Percentiles rank a stretch among this genome's conserved stretches.
Conservation (phyloP, 257 asterid genomes). For the Leptodermis oblonga region DNA sequence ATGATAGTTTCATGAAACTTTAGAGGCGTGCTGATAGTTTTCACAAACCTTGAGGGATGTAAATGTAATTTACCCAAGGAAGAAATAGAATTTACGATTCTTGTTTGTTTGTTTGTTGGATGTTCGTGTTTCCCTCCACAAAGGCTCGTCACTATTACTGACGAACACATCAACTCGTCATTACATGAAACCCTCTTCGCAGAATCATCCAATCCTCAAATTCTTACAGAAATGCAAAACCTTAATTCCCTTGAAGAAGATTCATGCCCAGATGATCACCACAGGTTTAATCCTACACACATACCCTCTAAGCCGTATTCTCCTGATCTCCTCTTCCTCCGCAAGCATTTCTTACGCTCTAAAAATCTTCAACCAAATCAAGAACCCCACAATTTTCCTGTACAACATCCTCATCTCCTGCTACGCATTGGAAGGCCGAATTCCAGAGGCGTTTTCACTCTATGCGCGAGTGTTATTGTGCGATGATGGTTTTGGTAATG, state of each 20-base stretch:
- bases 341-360: conserved; percentile 48
- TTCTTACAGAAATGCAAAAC: conserved; percentile 56
- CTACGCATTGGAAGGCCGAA: conserved; percentile 32
- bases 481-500: neutral
- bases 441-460: conserved; percentile 37
- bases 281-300: conserved; percentile 62
- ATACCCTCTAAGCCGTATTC: conserved; percentile 63
- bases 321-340: conserved; percentile 44
- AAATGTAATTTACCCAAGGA: too few species aligned
- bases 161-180: too few species aligned
- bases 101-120: too few species aligned
- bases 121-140: too few species aligned
- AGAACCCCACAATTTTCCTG: conserved; percentile 56
- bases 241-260: conserved; percentile 39
- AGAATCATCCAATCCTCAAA: conserved; percentile 43
- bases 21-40: too few species aligned
- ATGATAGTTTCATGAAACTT: too few species aligned
- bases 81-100: too few species aligned
- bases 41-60: too few species aligned
- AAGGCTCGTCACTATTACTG: too few species aligned
- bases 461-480: conserved; percentile 36
- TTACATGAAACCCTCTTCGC: conserved; percentile 35
- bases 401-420: conserved; percentile 62
- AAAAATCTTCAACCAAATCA: conserved; percentile 39
- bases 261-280: conserved; percentile 61